Evolutionary conservation across 164 flowering plant species (phyloP).

Genomic region (Paratinospora sagittata): DNA sequence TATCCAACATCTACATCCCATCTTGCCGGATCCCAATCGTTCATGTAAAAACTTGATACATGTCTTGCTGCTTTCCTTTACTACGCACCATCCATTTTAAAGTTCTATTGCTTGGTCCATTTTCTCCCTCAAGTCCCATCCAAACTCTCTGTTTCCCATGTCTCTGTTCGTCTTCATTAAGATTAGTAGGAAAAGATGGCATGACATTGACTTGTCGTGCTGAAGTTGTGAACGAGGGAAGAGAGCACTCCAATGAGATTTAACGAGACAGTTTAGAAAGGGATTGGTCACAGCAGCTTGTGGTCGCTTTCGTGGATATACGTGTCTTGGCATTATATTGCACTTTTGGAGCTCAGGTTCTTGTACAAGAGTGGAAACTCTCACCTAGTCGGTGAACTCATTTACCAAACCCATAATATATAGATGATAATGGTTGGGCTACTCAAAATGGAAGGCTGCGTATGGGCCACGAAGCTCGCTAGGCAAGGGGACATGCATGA

Average conservation of each 20-base stretch:
- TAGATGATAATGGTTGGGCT: no score
- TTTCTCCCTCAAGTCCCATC: conserved; percentile 27
- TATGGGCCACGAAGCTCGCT: no score
- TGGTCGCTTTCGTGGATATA: background rate
- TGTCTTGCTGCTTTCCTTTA: conserved; percentile 38
- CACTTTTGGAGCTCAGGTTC: no score
- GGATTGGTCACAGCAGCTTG: background rate
- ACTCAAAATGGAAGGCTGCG: no score
- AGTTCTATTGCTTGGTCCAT: conserved; percentile 33
- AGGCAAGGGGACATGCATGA: no score
- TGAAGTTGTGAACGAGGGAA: conserved; percentile 2
- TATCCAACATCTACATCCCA: conserved; percentile 2
- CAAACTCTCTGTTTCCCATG: background rate
- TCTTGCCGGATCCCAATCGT: conserved; percentile 5
- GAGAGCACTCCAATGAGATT: background rate
- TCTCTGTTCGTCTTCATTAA: background rate
- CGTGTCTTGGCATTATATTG: background rate
- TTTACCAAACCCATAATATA: no score
- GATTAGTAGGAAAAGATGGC: background rate
- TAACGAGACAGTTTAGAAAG: background rate
- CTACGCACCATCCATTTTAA: conserved; percentile 35
- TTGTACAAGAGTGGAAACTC: no score
- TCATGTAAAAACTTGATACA: conserved; percentile 3
- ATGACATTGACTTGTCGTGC: background rate
- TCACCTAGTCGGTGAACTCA: no score